These are phyloP conservation scores for Telopea speciosissima DNA, from an alignment of 177 flowering plant genomes.

Conservation along the genomic window DNA sequence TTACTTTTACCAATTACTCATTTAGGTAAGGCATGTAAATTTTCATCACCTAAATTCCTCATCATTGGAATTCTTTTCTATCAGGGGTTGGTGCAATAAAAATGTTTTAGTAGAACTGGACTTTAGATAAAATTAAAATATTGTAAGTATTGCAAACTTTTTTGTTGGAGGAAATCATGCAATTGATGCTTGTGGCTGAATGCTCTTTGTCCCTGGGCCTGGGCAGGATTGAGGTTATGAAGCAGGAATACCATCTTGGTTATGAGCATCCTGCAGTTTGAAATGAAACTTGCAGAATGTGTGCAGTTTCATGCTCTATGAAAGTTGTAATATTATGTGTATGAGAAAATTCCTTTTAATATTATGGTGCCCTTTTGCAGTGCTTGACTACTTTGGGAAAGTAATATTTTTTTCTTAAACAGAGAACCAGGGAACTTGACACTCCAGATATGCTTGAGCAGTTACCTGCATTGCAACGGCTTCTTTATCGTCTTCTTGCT, in stretches of 20 bases:
- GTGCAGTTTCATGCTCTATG: background rate
- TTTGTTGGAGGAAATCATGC: background rate
- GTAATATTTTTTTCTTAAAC: constrained; percentile 10
- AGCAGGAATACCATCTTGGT: background rate
- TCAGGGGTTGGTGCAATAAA: too few relatives aligned
- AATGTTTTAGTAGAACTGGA: too few relatives aligned
- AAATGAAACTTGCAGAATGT: background rate
- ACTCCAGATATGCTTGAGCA: constrained; percentile 72
- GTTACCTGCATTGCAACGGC: constrained; percentile 78
- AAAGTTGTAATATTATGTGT: too few relatives aligned
- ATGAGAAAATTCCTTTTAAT: background rate
- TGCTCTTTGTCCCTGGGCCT: background rate
- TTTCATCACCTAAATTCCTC: too few relatives aligned
- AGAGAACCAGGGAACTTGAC: constrained; percentile 49
- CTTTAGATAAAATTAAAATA: too few relatives aligned
- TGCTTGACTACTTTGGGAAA: background rate
- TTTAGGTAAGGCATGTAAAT: too few relatives aligned
- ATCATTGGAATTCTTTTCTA: too few relatives aligned
- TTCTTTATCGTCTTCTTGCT: constrained; percentile 66
- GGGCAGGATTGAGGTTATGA: background rate
- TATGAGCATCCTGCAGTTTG: background rate
- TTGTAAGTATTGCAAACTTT: too few relatives aligned
- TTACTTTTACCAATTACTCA: too few relatives aligned
- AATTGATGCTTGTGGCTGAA: background rate
- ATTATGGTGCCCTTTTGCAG: background rate